Evolutionary conservation across 805 yeast genomes (phyloP).

Genomic region (Cyberlindnera maritima): DNA sequence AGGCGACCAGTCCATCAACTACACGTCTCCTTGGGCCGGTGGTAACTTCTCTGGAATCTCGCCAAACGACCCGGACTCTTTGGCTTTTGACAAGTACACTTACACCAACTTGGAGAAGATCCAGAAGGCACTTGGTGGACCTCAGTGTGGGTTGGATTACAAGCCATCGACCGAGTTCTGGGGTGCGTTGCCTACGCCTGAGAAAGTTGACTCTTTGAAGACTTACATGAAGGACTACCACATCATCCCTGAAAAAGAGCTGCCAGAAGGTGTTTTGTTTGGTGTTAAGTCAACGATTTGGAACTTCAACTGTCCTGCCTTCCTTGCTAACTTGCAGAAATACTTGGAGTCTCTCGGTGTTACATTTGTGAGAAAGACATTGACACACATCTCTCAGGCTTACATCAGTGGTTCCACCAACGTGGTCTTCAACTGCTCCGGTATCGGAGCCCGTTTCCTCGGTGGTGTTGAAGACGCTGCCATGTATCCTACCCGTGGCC

Average conservation of each 20-base stretch:
- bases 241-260: constrained; percentile 32
- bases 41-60: constrained; percentile 62
- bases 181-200: constrained; percentile 45
- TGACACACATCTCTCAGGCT: constrained; percentile 59
- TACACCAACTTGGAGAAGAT: constrained; percentile 46
- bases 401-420: constrained; percentile 27
- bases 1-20: constrained; percentile 72
- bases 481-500: constrained; percentile 77
- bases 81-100: constrained; percentile 55
- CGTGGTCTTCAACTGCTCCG: constrained; percentile 72
- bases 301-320: constrained; percentile 72
- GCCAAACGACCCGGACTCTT: constrained; percentile 49
- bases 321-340: constrained; percentile 44
- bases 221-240: constrained; percentile 48
- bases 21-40: constrained; percentile 83
- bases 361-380: constrained; percentile 41
- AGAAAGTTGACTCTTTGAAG: constrained; percentile 45
- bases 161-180: constrained; percentile 58
- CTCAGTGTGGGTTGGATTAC: constrained; percentile 49
- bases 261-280: constrained; percentile 51
- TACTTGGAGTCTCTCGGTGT: constrained; percentile 50
- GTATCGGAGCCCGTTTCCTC: constrained; percentile 61
- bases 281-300: constrained; percentile 58
- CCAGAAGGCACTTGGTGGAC: constrained; percentile 43
- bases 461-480: constrained; percentile 63